Conservation (phyloP, 2,329 filamentous ascomycete species). For the Neofusicoccum laricinum region DNA sequence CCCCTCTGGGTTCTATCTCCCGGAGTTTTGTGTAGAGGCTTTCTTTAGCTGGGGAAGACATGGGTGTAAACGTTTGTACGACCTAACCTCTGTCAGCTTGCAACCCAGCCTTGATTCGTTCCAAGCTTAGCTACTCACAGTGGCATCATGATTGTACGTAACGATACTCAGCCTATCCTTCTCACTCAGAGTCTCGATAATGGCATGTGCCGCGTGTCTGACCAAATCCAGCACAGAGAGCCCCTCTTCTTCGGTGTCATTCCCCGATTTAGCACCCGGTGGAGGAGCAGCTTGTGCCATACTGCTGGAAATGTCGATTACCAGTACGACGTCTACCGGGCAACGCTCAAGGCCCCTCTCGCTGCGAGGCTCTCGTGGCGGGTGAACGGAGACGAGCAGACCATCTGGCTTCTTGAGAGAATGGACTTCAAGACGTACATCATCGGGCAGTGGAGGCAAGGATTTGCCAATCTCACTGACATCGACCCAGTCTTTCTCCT, state of each 20-base stretch:
- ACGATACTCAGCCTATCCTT: constrained; percentile 58
- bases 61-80: not conserved
- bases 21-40: constrained; percentile 43
- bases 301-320: constrained; percentile 60
- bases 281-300: constrained; percentile 51
- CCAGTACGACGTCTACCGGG: constrained; percentile 60
- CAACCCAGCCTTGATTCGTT: too few relatives aligned
- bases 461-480: not conserved
- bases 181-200: constrained; percentile 56
- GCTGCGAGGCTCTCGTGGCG: constrained; percentile 38
- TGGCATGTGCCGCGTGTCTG: constrained; percentile 59
- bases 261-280: constrained; percentile 33
- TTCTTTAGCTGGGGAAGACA: constrained; percentile 42
- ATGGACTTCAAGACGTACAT: constrained; percentile 12
- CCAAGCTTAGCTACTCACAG: constrained; percentile 22
- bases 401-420: constrained; percentile 28
- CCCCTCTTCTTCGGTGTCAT: constrained; percentile 45
- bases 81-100: too few relatives aligned
- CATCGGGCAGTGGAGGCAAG: not conserved
- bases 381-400: constrained; percentile 47
- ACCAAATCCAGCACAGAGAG: constrained; percentile 58
- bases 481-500: not conserved
- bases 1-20: constrained; percentile 35
- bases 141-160: constrained; percentile 47
- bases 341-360: constrained; percentile 29